phyloP scores from a whole-genome alignment of 257 asterid species.

The Echium plantagineum region DNA sequence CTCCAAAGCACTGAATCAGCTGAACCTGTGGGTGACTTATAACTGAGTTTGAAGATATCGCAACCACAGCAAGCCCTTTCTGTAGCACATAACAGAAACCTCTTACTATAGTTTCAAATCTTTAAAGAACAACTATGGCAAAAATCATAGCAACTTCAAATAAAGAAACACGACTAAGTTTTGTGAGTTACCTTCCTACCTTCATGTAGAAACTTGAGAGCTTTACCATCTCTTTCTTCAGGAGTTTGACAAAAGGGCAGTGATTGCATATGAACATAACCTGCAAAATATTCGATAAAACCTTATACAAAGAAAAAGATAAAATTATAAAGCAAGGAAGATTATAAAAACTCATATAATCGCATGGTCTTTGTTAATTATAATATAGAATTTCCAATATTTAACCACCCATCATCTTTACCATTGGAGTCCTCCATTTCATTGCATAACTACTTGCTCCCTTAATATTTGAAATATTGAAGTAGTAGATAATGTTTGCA shows the following conservation, averaged over 20 bases:
- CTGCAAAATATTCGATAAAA: slow-evolving; percentile 20
- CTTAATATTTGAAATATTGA: too few species aligned
- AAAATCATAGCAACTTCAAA: slow-evolving; percentile 10
- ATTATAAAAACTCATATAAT: not conserved
- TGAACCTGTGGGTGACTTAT: slow-evolving; percentile 85
- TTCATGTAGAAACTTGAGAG: slow-evolving; percentile 74
- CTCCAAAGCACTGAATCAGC: slow-evolving; percentile 22
- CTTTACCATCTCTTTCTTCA: slow-evolving; percentile 71
- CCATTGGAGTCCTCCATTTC: too few species aligned
- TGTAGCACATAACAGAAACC: slow-evolving; percentile 24
- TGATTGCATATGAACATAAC: slow-evolving; percentile 88
- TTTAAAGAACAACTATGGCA: slow-evolving; percentile 1
- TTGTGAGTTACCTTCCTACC: slow-evolving; percentile 26
- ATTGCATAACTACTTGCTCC: too few species aligned
- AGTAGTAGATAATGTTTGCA: too few species aligned
- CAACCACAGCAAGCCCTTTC: slow-evolving; percentile 90
- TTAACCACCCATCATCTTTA: too few species aligned
- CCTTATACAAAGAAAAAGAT: not conserved
- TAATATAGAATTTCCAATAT: not conserved
- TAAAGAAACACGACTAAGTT: slow-evolving; percentile 6
- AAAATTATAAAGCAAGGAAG: not conserved
- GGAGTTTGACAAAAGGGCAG: slow-evolving; percentile 74
- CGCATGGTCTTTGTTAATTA: not conserved
- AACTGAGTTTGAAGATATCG: slow-evolving; percentile 78
- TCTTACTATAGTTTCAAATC: slow-evolving; percentile 1